Evolutionary conservation across 805 yeast species (phyloP).

Genomic region (Kuraishia hungarica): DNA sequence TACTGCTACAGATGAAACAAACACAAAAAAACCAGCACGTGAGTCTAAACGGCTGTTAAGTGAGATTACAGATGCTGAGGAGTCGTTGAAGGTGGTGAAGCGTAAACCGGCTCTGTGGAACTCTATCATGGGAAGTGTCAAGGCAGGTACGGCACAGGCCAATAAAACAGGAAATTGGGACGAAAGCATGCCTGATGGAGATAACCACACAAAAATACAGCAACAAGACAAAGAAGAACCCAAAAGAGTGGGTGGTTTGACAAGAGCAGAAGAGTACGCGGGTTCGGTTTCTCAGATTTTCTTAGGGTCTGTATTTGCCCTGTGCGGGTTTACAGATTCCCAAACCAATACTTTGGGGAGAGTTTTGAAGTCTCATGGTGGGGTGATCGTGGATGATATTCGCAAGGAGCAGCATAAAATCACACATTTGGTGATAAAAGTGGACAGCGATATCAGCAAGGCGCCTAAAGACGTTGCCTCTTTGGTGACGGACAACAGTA

Average conservation of each 20-base stretch:
- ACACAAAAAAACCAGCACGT: not conserved
- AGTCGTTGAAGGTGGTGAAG: constrained; percentile 4
- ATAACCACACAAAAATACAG: too few relatives aligned
- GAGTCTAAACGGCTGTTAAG: not conserved
- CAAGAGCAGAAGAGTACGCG: constrained; percentile 2
- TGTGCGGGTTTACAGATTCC: constrained; percentile 30
- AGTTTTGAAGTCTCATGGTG: constrained; percentile 39
- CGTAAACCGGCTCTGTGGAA: constrained; percentile 5
- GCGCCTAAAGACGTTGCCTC: constrained; percentile 11
- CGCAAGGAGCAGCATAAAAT: not conserved
- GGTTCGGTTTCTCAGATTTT: constrained; percentile 24
- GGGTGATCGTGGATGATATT: constrained; percentile 12
- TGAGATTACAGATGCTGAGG: constrained; percentile 1
- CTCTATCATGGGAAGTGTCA: constrained; percentile 7
- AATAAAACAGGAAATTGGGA: constrained; percentile 14
- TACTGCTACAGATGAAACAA: not conserved
- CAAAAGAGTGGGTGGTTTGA: not conserved
- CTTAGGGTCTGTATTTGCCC: constrained; percentile 29
- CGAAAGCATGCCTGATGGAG: not conserved
- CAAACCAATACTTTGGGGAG: constrained; percentile 29
- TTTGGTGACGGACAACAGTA: constrained; percentile 9
- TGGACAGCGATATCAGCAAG: constrained; percentile 8
- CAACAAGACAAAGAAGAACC: not conserved
- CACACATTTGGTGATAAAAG: constrained; percentile 17
- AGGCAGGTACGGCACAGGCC: not conserved